Evolutionary conservation across 2,329 filamentous ascomycete genomes (phyloP), one percentile per base, ranked within the genome.

Genomic region (Purpureocillium takamizusanense): DNA sequence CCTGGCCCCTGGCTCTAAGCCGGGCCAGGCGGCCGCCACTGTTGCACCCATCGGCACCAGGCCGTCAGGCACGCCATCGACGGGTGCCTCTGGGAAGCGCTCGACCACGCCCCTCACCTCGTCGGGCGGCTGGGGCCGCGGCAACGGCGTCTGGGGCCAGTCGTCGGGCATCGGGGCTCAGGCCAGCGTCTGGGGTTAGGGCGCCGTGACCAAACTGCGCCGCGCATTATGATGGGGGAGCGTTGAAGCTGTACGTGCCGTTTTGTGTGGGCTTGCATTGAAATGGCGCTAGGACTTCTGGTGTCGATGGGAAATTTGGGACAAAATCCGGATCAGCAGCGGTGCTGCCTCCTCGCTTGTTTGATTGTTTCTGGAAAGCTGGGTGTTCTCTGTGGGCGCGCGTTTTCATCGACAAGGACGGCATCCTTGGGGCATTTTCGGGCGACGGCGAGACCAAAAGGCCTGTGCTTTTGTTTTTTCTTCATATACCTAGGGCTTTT

Each of bases 1-100:
- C 37, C 72, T 79, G 29, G 65, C 70, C 23, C 72, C 61, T 43
- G 67, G 63, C 33, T 59, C 61, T 37, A 78, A 76, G 64, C 58
- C 75, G 45, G 67, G 66, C 35, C 70, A 73, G 44, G 60, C 69
- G 36, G 74, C 73, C 39, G 71, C 73, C 41, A 72, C 83, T 4
- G 88, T 97, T 38, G 90, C 88, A 16, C 90, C 92, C 14, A 97
- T 97, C 51, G 92, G 92, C 46, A 95, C 90, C 41, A 83, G 92
- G 33, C 90, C 90, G 4, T 73, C 76, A 14, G 74, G 72, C 30
- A 72, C 70, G 27, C 64, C 76, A n/a, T 64, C 61, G 25, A 59
- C 56, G 8, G 59, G 21, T 10, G 21, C 66, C 31, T 72, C 75
- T 43, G 66, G 68, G 61, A 92, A 92, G 60, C 85, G 86, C 42